Base-by-base conservation (phyloP, 768 basidiomycete genomes). In the Collybiopsis luxurians region DNA sequence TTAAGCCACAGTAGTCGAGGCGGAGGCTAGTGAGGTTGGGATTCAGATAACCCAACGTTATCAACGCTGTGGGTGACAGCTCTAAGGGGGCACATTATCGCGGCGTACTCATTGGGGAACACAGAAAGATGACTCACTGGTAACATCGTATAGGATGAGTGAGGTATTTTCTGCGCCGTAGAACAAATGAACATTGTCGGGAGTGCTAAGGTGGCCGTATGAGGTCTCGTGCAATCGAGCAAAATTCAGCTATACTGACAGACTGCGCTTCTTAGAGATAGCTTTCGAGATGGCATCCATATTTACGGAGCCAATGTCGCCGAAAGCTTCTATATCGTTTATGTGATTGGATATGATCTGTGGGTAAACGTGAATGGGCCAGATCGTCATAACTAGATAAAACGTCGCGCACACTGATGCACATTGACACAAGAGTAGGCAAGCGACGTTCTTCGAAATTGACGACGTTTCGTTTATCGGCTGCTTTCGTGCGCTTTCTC, bases 341-440 rank as follows among this genome's bases (percentile, higher is more conserved):
- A 98, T 96, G 67, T 92, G 84, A 56, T 83, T 82, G 17, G 89
- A 87, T 56, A 98, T 86, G 23, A 97, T 74, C 90, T 95, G 53
- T 6, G 58, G 10, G 26, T 21, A 54, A 3, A 34, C 45, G 24
- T 48, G 24, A 19, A n/a, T n/a, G n/a, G 36, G 58, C 26, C 2
- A 12, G 38, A 9, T 36, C 36, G 5, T 10, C 5, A 15, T 44
- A 7, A 28, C 44, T 23, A 11, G 39, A 49, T 3, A 38, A 9
- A 31, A 5, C 21, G 28, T 23, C 3, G 42, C 78, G 55, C 59
- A 91, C 93, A 71, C 88, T 75, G 45, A 97, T 90, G 66, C 96
- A 98, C 21, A 92, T 64, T 2, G 87, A 81, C 9, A 88, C 89
- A 17, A 98, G 77, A 2, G 81, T 82, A 0, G 85, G 86, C 28